Evolutionary conservation across 495 filamentous ascomycete species (phyloP), one percentile per base, ranked within the genome.

Genomic region (Daldinia bambusicola): DNA sequence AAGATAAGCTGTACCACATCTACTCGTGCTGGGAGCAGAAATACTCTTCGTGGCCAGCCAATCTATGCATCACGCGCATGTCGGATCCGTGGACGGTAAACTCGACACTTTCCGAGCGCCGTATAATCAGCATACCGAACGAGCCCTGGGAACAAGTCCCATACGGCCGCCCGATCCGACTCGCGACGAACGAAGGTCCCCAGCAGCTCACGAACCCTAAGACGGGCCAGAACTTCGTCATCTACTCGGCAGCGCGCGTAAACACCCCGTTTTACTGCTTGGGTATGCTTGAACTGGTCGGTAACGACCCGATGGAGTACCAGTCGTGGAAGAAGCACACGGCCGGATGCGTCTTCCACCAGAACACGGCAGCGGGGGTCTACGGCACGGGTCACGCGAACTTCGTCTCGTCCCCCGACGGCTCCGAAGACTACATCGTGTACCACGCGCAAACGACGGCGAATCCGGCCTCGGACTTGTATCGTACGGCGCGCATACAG

Each of bases 301-400:
- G 83, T 20, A 76, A 79, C 40, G 82, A 86, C 67, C 83, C 83
- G 1, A 84, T 85, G 82, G 78, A 84, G 43, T 75, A 79, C n/a
- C 75, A 80, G 30, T 79, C 80, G 51, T 85, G 83, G 84, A 56
- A 61, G 13, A 86, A 86, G 63, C 72, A 83, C 58, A 75, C 66
- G 7, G 77, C 77, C 1, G 81, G 82, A 0, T 83, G 81, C 56
- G 79, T 85, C 6, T 86, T 85, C 75, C 83, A 84, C 61, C 83
- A 85, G 72, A 84, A 86, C 69, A 73, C 81, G 2, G 57, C 68
- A 1, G 74, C 77, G 4, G 70, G 77, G 14, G 71, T 82, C n/a
- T 85, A 83, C 63, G 84, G 80, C 4, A 81, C 83, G 2, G 84
- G 84, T 0, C 84, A 86, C 69, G 84, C 84, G 9, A 83, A 79